phyloP scores from a whole-genome alignment of 441 rosid genomes.

The Adansonia madagascariensis region DNA sequence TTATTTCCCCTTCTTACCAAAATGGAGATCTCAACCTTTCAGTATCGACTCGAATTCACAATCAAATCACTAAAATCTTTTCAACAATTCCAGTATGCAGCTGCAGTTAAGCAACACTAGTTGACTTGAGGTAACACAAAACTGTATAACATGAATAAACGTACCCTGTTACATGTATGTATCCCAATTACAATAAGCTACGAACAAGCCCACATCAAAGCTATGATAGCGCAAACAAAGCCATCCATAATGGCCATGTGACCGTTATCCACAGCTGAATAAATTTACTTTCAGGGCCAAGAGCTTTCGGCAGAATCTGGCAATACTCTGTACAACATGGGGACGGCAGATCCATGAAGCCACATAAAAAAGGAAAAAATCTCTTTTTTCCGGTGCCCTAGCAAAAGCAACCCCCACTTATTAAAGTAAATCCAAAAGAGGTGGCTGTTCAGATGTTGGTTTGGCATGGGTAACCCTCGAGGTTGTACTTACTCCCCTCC shows the following conservation, averaged over 20 bases:
- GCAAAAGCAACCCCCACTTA: background rate
- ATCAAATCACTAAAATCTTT: too few species aligned
- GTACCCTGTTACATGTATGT: background rate
- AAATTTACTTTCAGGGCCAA: conserved; percentile 17
- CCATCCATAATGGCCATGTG: background rate
- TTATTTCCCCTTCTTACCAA: conserved; percentile 4
- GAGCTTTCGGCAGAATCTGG: conserved; percentile 13
- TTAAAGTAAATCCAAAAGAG: conserved; percentile 75
- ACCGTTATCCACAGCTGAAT: background rate
- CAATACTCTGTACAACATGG: conserved; percentile 23
- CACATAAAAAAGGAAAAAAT: background rate
- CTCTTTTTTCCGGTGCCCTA: background rate
- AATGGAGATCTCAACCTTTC: background rate
- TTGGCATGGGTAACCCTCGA: conserved; percentile 53
- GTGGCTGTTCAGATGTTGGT: conserved; percentile 54
- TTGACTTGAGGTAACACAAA: background rate
- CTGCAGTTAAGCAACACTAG: background rate
- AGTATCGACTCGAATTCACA: too few species aligned
- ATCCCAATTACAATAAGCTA: conserved; percentile 8
- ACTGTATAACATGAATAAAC: background rate
- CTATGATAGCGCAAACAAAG: background rate
- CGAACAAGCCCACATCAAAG: conserved; percentile 1
- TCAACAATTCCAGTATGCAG: background rate
- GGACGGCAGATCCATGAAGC: conserved; percentile 20
- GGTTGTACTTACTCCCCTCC: conserved; percentile 48